phyloP scores from a whole-genome alignment of 169 alveolate genomes.

The Plasmodium yoelii region DNA sequence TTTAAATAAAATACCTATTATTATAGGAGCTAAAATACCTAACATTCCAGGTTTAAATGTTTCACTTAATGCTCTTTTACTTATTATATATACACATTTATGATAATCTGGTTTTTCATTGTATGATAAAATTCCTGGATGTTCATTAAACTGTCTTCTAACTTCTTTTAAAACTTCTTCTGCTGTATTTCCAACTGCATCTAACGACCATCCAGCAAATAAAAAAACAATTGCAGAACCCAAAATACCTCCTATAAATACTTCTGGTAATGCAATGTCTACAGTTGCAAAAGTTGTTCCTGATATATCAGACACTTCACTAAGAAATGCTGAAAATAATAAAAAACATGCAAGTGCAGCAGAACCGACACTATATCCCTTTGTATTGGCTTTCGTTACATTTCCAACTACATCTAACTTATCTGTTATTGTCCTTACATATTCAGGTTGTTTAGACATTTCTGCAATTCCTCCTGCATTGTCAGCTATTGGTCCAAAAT shows the following conservation, averaged over 20 bases:
- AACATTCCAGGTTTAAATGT: constrained; percentile 89
- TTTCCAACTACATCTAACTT: constrained; percentile 92
- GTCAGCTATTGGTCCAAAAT: constrained; percentile 92
- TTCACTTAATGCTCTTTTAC: constrained; percentile 86
- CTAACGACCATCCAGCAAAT: constrained; percentile 88
- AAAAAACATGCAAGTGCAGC: constrained; percentile 91
- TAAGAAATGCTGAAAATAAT: constrained; percentile 89
- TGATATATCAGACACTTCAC: constrained; percentile 77
- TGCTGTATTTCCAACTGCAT: constrained; percentile 90
- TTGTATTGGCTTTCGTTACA: constrained; percentile 91
- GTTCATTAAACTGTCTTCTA: constrained; percentile 85
- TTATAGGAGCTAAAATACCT: constrained; percentile 82
- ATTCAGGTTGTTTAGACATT: constrained; percentile 86
- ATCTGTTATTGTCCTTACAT: constrained; percentile 89
- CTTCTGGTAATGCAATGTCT: constrained; percentile 83
- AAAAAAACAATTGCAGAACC: constrained; percentile 91
- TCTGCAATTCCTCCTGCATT: constrained; percentile 93
- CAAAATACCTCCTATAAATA: constrained; percentile 86
- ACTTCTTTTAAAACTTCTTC: constrained; percentile 89
- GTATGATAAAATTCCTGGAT: constrained; percentile 83
- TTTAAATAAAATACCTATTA: constrained; percentile 86
- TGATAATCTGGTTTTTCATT: constrained; percentile 89
- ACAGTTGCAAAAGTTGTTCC: constrained; percentile 61
- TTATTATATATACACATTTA: constrained; percentile 88
- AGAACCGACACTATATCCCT: constrained; percentile 92